A percentile compares a stretch with the other conserved stretches of the same genome.
These are phyloP conservation scores for Arabidopsis lyrata DNA, from an alignment of 441 rosid genomes.

Conservation along the genomic window DNA sequence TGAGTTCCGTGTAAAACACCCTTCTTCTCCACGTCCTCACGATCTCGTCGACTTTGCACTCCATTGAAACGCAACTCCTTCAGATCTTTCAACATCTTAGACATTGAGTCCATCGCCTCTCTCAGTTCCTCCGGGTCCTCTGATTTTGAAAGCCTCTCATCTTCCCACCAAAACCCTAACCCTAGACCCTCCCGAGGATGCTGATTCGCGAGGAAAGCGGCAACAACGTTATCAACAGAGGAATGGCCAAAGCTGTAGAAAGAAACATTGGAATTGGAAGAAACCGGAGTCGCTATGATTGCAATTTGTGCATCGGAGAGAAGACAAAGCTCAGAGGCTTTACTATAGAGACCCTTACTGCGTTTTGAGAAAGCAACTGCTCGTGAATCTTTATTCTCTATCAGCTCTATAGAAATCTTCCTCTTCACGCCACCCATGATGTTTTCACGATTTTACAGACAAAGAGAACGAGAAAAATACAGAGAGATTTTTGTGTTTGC, in stretches of 20 bases:
- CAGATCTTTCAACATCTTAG: slow-evolving; percentile 15
- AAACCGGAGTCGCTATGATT: slow-evolving; percentile 40
- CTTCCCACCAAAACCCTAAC: slow-evolving; percentile 36
- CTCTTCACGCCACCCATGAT: slow-evolving; percentile 39
- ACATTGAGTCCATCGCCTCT: background rate
- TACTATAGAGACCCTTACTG: slow-evolving; percentile 46
- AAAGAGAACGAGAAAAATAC: background rate
- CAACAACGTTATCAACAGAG: slow-evolving; percentile 26
- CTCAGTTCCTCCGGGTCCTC: slow-evolving; percentile 7
- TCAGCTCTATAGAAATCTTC: slow-evolving; percentile 40
- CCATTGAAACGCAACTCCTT: background rate
- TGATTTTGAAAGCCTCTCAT: background rate
- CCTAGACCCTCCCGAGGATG: background rate
- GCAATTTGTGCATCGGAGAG: slow-evolving; percentile 34
- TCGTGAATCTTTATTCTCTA: slow-evolving; percentile 23
- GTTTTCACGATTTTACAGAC: slow-evolving; percentile 4
- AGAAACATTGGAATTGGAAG: slow-evolving; percentile 19
- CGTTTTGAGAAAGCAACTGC: slow-evolving; percentile 51
- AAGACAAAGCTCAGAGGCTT: slow-evolving; percentile 37
- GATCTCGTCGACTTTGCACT: background rate
- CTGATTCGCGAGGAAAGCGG: slow-evolving; percentile 25
- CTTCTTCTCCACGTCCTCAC: slow-evolving; percentile 20
- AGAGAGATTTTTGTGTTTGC: background rate
- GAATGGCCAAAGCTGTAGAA: slow-evolving; percentile 43
- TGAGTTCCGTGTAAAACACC: background rate